Base-by-base conservation (phyloP, 225 moss, liverwort and hornwort species). In the Marchantia polymorpha region DNA sequence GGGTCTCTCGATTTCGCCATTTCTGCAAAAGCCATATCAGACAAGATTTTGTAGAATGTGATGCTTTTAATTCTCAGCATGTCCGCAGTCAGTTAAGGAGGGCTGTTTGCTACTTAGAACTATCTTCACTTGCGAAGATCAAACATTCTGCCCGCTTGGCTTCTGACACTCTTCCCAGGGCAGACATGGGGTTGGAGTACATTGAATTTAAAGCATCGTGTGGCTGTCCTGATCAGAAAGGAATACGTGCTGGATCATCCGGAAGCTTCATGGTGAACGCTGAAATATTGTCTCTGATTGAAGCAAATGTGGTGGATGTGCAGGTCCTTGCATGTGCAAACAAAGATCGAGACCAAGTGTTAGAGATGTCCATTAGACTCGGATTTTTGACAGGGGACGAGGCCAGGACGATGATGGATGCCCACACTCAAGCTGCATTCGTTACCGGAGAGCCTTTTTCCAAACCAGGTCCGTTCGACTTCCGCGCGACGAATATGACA, bases 291-390 rank as follows among this genome's bases (percentile, higher is more conserved):
- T 39, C 39, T 39, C 39, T 39, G 39, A 39, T 39, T 2, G 39
- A 39, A 39, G 39, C 39, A 39, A n/a, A 50, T n/a, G 19, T 71
- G 7, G 9, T 52, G 26, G 49, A 23, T 73, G 67, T 88, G 81
- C 89, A 99, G 97, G 86, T 99, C 72, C 86, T 93, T 74, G 99
- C 95, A 10, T 99, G 99, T 83, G 99, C 99, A 73, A 91, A 95
- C 70, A 92, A 81, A 86, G 95, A 99, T 77, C 90, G 91, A 56
- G 90, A 87, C 68, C 89, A 94, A 82, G 91, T 95, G n/a, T 25
- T 95, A 26, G 83, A 95, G 65, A 89, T 86, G 73, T 99, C 99
- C 30, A 86, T 90, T 77, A 86, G 85, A 47, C 88, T 99, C 0
- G 99, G 99, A 0, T 99, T 99, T 77, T 78, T 99, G 83, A 99